These are phyloP conservation scores for Parastagonospora avenae DNA, from an alignment of 2,329 filamentous ascomycete genomes.

Conservation along the genomic window DNA sequence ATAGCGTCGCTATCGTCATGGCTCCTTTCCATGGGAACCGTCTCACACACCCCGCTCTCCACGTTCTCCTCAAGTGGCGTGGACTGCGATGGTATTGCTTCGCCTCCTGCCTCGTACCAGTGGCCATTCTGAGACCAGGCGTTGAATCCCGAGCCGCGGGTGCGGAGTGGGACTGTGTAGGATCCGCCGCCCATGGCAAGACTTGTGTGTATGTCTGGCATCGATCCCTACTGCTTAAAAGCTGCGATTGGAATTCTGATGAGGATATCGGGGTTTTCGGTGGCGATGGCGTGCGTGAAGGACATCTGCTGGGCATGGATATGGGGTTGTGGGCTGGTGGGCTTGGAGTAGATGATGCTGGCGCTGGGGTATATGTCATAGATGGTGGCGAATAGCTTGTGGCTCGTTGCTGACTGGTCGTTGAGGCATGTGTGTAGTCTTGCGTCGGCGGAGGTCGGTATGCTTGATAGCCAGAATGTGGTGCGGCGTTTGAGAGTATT, in stretches of 20 bases:
- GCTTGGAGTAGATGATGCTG: not conserved
- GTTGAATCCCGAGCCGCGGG: not conserved
- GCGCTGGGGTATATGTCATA: not conserved
- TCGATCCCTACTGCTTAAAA: not conserved
- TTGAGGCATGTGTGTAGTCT: not conserved
- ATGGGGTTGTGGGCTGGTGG: not conserved
- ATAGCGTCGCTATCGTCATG: slow-evolving; percentile 8
- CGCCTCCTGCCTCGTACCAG: not conserved
- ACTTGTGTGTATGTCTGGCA: not conserved
- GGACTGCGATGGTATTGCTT: slow-evolving; percentile 7
- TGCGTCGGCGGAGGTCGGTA: not conserved
- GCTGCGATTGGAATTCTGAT: not conserved
- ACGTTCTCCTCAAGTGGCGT: slow-evolving; percentile 7
- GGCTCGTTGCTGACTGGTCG: not conserved
- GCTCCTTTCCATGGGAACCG: slow-evolving; percentile 27
- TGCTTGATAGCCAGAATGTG: not conserved
- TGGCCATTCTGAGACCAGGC: not conserved
- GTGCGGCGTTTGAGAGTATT: not conserved
- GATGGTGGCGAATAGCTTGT: not conserved
- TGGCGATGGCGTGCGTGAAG: not conserved
- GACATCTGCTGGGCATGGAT: not conserved
- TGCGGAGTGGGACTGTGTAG: not conserved
- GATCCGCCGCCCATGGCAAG: not conserved
- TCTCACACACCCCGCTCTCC: not conserved
- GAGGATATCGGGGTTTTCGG: not conserved